Conservation (phyloP, 768 basidiomycete genomes). For the Leucosporidium scottii region DNA sequence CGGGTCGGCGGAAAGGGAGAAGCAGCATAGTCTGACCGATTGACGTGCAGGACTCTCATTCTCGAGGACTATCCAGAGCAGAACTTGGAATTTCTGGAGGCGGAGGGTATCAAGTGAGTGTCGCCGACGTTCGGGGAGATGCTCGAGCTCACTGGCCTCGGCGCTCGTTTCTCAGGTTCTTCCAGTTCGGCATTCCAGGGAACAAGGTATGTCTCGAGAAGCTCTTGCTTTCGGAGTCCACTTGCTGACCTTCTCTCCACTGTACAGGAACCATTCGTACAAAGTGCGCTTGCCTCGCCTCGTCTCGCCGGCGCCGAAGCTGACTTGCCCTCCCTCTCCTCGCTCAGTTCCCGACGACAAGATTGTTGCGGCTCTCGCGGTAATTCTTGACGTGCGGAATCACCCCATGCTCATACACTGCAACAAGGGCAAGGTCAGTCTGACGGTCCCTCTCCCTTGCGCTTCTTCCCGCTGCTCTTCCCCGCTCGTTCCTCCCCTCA, state of each 20-base stretch:
- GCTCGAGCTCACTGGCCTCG: neutral
- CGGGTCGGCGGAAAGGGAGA: neutral
- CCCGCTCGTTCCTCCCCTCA: neutral
- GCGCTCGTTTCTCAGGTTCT: slow-evolving; percentile 29
- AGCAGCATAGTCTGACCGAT: neutral
- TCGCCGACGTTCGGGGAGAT: neutral
- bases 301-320: slow-evolving; percentile 7
- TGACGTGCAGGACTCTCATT: slow-evolving; percentile 37
- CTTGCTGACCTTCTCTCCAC: neutral
- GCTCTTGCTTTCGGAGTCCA: neutral
- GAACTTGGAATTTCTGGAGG: slow-evolving; percentile 42
- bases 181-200: slow-evolving; percentile 45
- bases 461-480: neutral
- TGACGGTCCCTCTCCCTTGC: neutral
- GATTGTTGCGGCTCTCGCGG: slow-evolving; percentile 42
- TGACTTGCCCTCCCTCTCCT: neutral
- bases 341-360: slow-evolving; percentile 42
- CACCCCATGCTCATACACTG: slow-evolving; percentile 46
- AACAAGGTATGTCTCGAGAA: slow-evolving; percentile 39
- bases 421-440: slow-evolving; percentile 46
- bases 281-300: slow-evolving; percentile 3
- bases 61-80: slow-evolving; percentile 45
- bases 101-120: slow-evolving; percentile 40
- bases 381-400: slow-evolving; percentile 43
- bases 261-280: slow-evolving; percentile 28